These are phyloP conservation scores for Bassia scoparia DNA, from an alignment of 148 eudicot genomes.

Conservation along the genomic window DNA sequence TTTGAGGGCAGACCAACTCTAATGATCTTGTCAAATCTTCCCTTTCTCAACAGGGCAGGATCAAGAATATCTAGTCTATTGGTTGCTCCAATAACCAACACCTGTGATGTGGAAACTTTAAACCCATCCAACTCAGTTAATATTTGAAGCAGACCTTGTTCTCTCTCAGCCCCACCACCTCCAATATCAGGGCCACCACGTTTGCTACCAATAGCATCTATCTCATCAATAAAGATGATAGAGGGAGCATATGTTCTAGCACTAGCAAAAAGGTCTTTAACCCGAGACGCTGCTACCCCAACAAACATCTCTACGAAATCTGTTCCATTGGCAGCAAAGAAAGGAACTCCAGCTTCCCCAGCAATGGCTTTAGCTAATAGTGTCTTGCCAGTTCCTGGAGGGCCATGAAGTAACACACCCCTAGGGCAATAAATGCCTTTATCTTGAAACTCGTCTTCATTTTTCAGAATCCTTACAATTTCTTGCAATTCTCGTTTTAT, in stretches of 20 bases:
- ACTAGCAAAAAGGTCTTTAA: slow-evolving; percentile 84
- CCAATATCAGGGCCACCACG: slow-evolving; percentile 98
- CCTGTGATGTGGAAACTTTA: slow-evolving; percentile 74
- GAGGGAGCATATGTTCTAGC: slow-evolving; percentile 89
- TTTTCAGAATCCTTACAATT: slow-evolving; percentile 75
- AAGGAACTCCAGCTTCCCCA: slow-evolving; percentile 97
- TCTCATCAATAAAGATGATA: slow-evolving; percentile 93
- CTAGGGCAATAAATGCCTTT: slow-evolving; percentile 94
- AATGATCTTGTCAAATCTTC: slow-evolving; percentile 88
- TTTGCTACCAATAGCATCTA: slow-evolving; percentile 95
- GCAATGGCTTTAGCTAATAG: slow-evolving; percentile 93
- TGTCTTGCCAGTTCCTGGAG: slow-evolving; percentile 98
- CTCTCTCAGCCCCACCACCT: slow-evolving; percentile 98
- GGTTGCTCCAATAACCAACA: slow-evolving; percentile 87
- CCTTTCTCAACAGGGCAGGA: slow-evolving; percentile 82
- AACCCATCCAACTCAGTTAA: slow-evolving; percentile 97
- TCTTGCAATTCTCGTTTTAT: slow-evolving; percentile 88
- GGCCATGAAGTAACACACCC: slow-evolving; percentile 92
- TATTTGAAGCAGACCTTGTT: slow-evolving; percentile 94
- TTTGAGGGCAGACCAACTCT: slow-evolving; percentile 92
- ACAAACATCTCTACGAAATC: slow-evolving; percentile 99
- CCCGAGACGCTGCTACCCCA: slow-evolving; percentile 94
- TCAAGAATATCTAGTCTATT: slow-evolving; percentile 91
- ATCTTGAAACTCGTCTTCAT: slow-evolving; percentile 74
- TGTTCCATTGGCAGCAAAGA: slow-evolving; percentile 87